phyloP scores from a whole-genome alignment of 768 basidiomycete genomes.

The Rubroboletus pulcherrimus region DNA sequence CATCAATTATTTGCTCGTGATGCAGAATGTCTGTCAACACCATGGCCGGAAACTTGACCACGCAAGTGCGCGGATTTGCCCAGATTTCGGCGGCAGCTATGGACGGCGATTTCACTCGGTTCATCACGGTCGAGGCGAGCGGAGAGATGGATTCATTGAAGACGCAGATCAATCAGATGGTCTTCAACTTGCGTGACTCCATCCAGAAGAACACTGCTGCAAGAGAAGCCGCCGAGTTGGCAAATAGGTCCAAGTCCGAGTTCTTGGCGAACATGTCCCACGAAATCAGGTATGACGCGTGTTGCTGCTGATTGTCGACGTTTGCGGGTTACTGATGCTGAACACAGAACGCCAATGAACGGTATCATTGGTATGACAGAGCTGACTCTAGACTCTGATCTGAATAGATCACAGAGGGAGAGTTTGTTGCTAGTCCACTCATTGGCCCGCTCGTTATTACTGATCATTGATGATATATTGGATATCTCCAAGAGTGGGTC shows the following conservation, averaged over 20 bases:
- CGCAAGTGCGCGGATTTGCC: slow-evolving; percentile 97
- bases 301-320: not conserved
- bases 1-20: not conserved
- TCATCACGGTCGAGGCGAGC: slow-evolving; percentile 97
- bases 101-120: slow-evolving; percentile 97
- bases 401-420: slow-evolving; percentile 92
- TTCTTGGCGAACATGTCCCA: slow-evolving; percentile 99
- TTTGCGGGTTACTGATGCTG: slow-evolving; percentile 8
- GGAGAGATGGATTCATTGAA: slow-evolving; percentile 99
- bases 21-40: slow-evolving; percentile 90
- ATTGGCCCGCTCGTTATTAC: slow-evolving; percentile 83
- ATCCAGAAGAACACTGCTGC: slow-evolving; percentile 99
- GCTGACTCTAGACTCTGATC: slow-evolving; percentile 91
- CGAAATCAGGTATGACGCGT: slow-evolving; percentile 78
- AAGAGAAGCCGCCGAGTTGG: slow-evolving; percentile 93
- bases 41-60: slow-evolving; percentile 96
- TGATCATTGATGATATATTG: slow-evolving; percentile 99
- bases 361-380: slow-evolving; percentile 99
- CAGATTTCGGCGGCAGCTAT: slow-evolving; percentile 98
- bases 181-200: slow-evolving; percentile 91
- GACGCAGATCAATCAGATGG: slow-evolving; percentile 99
- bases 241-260: slow-evolving; percentile 96
- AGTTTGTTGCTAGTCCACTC: slow-evolving; percentile 94
- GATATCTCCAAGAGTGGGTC: slow-evolving; percentile 98
- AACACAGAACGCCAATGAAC: slow-evolving; percentile 94